Conservation (phyloP, 2,329 filamentous ascomycete genomes). For the Diaporthe ilicicola region DNA sequence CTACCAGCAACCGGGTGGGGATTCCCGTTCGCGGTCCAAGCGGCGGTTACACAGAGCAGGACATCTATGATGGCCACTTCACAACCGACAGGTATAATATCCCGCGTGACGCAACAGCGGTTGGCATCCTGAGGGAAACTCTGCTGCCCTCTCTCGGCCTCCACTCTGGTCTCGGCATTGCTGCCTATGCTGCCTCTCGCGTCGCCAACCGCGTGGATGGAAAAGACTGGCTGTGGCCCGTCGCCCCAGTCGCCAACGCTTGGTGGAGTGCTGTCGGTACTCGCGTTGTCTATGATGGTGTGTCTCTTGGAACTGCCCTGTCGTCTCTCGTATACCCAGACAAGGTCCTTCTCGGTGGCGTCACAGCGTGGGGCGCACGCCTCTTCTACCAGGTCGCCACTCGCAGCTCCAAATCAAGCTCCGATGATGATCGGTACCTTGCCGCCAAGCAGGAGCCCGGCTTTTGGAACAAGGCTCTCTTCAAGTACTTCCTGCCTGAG, state of each 20-base stretch:
- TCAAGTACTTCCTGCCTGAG: conserved; percentile 65
- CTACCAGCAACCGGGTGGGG: conserved; percentile 18
- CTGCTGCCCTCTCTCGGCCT: conserved; percentile 63
- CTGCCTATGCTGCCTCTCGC: conserved; percentile 60
- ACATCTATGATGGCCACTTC: conserved; percentile 33
- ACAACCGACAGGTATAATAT: conserved; percentile 25
- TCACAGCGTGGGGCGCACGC: conserved; percentile 65
- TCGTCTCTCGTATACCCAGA: conserved; percentile 60
- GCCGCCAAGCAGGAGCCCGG: conserved; percentile 55
- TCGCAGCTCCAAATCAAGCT: conserved; percentile 57
- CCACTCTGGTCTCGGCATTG: conserved; percentile 59
- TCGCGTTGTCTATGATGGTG: conserved; percentile 54
- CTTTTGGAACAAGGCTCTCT: conserved; percentile 66
- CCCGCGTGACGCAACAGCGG: conserved; percentile 31
- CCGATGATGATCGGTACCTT: conserved; percentile 65
- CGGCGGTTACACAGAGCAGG: conserved; percentile 24
- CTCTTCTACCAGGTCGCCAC: conserved; percentile 63
- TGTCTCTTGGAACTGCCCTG: conserved; percentile 56
- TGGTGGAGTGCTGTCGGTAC: conserved; percentile 68
- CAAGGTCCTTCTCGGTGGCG: conserved; percentile 62
- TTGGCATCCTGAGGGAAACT: conserved; percentile 62
- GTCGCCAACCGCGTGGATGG: conserved; percentile 63
- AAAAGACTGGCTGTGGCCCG: conserved; percentile 69
- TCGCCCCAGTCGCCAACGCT: conserved; percentile 62
- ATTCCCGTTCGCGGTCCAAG: conserved; percentile 28